phyloP scores from a whole-genome alignment of 139 green algal species.

The Chlamydomonas sp. region DNA sequence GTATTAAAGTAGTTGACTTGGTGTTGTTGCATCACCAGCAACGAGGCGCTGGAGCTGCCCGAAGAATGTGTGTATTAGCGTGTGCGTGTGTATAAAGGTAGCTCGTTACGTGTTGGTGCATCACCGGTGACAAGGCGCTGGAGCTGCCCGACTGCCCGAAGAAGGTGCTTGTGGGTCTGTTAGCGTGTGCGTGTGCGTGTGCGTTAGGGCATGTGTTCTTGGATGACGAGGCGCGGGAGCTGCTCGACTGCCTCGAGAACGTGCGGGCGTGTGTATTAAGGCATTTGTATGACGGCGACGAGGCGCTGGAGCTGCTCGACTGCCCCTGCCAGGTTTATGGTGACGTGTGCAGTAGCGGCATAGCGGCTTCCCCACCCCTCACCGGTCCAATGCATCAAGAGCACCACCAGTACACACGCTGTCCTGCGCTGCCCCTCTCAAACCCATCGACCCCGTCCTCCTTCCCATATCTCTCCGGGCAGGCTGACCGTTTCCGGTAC shows the following conservation, averaged over 20 bases:
- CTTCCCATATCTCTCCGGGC: too few relatives aligned
- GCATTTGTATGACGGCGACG: too few relatives aligned
- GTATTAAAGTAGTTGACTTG: background rate
- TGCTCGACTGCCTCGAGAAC: too few relatives aligned
- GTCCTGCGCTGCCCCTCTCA: too few relatives aligned
- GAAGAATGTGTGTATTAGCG: constrained; percentile 48
- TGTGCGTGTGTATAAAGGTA: background rate
- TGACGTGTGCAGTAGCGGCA: too few relatives aligned
- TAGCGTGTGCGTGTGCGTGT: background rate
- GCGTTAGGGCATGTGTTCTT: background rate
- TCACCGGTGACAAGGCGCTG: constrained; percentile 95
- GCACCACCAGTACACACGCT: too few relatives aligned
- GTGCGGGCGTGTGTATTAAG: too few relatives aligned
- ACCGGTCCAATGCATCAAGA: too few relatives aligned
- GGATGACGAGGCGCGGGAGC: too few relatives aligned
- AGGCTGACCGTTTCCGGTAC: too few relatives aligned
- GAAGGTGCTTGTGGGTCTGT: constrained; percentile 1
- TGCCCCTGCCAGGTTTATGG: constrained; percentile 60
- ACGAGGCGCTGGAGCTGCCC: constrained; percentile 89
- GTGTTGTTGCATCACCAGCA: constrained; percentile 80
- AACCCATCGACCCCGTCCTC: too few relatives aligned
- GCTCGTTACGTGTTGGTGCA: constrained; percentile 50
- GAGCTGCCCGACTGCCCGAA: constrained; percentile 75
- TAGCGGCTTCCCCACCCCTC: too few relatives aligned
- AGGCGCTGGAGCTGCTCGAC: constrained; percentile 54